Evolutionary conservation across 108 stramenopile genomes (phyloP).

Genomic region (Skeletonema potamos): DNA sequence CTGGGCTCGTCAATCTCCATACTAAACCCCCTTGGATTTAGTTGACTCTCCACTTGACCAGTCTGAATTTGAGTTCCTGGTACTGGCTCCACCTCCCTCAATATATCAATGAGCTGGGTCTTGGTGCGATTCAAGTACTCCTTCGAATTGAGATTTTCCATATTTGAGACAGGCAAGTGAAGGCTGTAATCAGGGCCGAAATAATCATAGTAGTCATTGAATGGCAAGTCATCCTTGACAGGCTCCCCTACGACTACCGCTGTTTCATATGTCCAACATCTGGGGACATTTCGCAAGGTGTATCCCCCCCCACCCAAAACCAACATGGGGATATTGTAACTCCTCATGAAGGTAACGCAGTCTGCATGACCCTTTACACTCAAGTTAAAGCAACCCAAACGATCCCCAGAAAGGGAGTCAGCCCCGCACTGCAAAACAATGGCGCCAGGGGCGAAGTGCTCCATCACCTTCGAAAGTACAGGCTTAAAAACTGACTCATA

Average conservation of each 20-base stretch:
- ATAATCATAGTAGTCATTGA: conserved; percentile 99
- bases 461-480: conserved; percentile 96
- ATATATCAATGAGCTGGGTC: conserved; percentile 76
- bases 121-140: conserved; percentile 89
- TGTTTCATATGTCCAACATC: conserved; percentile 99
- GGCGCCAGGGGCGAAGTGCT: conserved; percentile 92
- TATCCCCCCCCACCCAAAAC: conserved; percentile 99
- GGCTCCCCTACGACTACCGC: conserved; percentile 85
- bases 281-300: conserved; percentile 98
- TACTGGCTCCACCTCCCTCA: conserved; percentile 81
- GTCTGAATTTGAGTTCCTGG: conserved; percentile 84
- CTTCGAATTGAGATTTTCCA: conserved; percentile 95
- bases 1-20: conserved; percentile 63
- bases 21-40: conserved; percentile 61
- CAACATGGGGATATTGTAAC: conserved; percentile 93
- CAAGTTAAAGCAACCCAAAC: conserved; percentile 98
- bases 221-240: conserved; percentile 92
- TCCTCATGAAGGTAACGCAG: conserved; percentile 91
- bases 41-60: conserved; percentile 77
- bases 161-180: conserved; percentile 94
- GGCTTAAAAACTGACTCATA: conserved; percentile 91
- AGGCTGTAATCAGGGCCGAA: conserved; percentile 98
- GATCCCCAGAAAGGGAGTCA: conserved; percentile 96
- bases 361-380: conserved; percentile 94
- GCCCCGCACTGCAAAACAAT: conserved; percentile 98